Evolutionary conservation across 2,329 filamentous ascomycete genomes (phyloP).

Genomic region (Ophiostoma australiae): DNA sequence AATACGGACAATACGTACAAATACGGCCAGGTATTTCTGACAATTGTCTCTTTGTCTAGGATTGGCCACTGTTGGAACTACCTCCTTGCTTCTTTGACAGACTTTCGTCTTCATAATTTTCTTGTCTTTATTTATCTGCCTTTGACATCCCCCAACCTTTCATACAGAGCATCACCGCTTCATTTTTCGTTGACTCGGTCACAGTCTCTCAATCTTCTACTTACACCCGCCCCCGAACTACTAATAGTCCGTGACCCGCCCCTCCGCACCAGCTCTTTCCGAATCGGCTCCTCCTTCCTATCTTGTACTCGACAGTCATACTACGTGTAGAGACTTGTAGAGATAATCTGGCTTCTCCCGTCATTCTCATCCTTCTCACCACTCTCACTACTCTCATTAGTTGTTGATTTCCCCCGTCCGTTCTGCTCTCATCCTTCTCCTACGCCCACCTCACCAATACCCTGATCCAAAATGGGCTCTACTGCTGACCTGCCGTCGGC

Average conservation of each 20-base stretch:
- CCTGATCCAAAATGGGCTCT: slow-evolving; percentile 32
- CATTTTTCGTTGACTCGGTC: neutral
- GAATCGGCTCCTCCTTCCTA: slow-evolving; percentile 20
- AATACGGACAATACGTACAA: no score
- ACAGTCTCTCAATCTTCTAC: neutral
- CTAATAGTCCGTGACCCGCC: slow-evolving; percentile 9
- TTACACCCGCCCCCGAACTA: neutral
- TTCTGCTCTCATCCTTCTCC: neutral
- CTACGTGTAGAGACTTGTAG: neutral
- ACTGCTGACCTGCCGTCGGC: slow-evolving; percentile 34
- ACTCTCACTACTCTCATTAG: neutral
- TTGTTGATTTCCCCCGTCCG: neutral
- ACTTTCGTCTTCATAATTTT: neutral
- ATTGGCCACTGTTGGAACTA: no score
- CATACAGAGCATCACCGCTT: neutral
- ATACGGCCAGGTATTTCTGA: no score
- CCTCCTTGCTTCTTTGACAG: neutral
- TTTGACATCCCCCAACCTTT: neutral
- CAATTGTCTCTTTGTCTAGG: neutral
- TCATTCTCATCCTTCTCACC: neutral
- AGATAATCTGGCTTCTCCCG: neutral
- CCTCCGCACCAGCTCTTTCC: neutral
- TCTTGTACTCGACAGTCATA: slow-evolving; percentile 2
- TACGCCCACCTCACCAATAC: no score
- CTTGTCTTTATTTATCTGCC: neutral